phyloP scores from a whole-genome alignment of 1,139 yeast genomes.

The Fermentozyma sake region DNA sequence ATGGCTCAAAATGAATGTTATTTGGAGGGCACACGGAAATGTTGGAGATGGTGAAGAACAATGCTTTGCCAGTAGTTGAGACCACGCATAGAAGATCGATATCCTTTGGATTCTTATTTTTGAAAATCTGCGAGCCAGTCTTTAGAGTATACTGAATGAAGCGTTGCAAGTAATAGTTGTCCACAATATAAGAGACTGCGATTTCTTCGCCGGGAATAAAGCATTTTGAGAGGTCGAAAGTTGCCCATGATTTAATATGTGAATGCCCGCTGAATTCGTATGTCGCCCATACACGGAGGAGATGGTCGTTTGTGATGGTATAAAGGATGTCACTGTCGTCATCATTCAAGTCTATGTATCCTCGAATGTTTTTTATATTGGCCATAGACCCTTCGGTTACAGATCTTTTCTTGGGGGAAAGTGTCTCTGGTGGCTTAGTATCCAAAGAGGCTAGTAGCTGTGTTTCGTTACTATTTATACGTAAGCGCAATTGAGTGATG shows the following conservation, averaged over 20 bases:
- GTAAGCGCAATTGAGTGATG: slow-evolving; percentile 39
- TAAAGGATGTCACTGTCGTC: slow-evolving; percentile 47
- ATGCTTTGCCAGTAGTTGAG: slow-evolving; percentile 40
- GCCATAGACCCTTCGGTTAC: slow-evolving; percentile 30
- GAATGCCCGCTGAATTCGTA: slow-evolving; percentile 57
- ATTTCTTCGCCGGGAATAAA: slow-evolving; percentile 9
- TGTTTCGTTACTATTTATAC: slow-evolving; percentile 4
- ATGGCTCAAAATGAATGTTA: slow-evolving; percentile 20
- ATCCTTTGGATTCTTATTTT: slow-evolving; percentile 10
- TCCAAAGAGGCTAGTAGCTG: no score
- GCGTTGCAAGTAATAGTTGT: slow-evolving; percentile 42
- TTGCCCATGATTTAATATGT: slow-evolving; percentile 58
- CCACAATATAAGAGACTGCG: slow-evolving; percentile 50
- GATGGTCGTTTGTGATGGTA: slow-evolving; percentile 52
- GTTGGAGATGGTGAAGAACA: slow-evolving; percentile 48
- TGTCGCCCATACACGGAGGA: slow-evolving; percentile 70
- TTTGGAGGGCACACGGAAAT: slow-evolving; percentile 47
- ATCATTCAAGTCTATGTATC: slow-evolving; percentile 28
- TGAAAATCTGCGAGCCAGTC: slow-evolving; percentile 4
- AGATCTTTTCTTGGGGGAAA: not conserved
- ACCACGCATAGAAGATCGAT: slow-evolving; percentile 55
- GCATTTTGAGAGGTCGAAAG: slow-evolving; percentile 36
- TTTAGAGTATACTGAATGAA: slow-evolving; percentile 1
- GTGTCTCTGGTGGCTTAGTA: no score
- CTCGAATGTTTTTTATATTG: slow-evolving; percentile 34